These are phyloP conservation scores for Gillenia trifoliata DNA, from an alignment of 306 rosid species.

Conservation along the genomic window DNA sequence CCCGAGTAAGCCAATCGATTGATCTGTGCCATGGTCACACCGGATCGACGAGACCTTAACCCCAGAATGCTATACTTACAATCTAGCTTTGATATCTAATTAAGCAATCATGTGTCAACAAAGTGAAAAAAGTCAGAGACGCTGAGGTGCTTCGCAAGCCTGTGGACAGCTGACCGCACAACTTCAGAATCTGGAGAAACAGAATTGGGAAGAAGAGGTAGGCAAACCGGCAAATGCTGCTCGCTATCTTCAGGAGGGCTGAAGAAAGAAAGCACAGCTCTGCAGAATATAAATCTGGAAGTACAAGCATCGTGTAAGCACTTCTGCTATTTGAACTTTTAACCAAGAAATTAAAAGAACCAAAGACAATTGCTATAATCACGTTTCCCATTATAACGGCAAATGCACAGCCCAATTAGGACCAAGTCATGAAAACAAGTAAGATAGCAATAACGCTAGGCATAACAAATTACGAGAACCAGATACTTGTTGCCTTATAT, in stretches of 20 bases:
- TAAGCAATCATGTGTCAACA: conserved; percentile 33
- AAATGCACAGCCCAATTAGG: background rate
- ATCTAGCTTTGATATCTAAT: conserved; percentile 18
- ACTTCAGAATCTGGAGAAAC: conserved; percentile 59
- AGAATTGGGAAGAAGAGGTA: conserved; percentile 65
- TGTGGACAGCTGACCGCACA: conserved; percentile 58
- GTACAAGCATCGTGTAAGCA: conserved; percentile 19
- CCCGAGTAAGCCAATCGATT: conserved; percentile 15
- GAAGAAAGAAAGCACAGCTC: conserved; percentile 63
- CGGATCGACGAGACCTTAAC: conserved; percentile 13
- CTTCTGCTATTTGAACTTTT: conserved; percentile 10
- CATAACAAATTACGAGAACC: background rate
- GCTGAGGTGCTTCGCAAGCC: conserved; percentile 72
- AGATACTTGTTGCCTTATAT: background rate
- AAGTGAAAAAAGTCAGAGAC: conserved; percentile 63
- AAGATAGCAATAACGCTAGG: background rate
- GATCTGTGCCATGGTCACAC: conserved; percentile 8
- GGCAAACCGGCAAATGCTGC: conserved; percentile 63
- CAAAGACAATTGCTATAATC: background rate
- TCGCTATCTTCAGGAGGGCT: conserved; percentile 54
- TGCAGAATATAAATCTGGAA: conserved; percentile 93
- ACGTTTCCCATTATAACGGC: background rate
- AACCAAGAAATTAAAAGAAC: background rate
- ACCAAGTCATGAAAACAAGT: background rate
- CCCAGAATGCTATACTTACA: conserved; percentile 20